Evolutionary conservation across 148 eudicot genomes (phyloP), one percentile per base, ranked within the genome.

Genomic region (Vaccinium corymbosum): DNA sequence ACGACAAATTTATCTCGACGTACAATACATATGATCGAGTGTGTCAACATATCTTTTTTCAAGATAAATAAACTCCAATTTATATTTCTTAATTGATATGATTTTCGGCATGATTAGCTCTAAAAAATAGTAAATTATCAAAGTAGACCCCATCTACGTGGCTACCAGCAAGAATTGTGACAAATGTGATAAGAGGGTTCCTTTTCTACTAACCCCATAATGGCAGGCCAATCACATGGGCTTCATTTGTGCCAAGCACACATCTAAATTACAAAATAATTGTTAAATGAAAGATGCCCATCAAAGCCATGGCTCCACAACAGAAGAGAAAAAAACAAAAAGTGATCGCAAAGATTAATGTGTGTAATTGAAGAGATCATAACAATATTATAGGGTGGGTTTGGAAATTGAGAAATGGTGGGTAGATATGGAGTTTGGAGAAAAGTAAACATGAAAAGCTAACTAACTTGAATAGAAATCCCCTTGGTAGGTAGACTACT

Each of bases 291-390:
- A 55, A 81, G 52, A 76, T 77, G 77, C 73, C 48, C 81, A 81
- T 78, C 84, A 61, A 74, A 79, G 49, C 79, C 27, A 56, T 81
- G 74, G 19, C 83, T 80, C 82, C 85, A 79, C 46, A 79, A 2
- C 20, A 78, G 32, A 56, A 17, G 10, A 16, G 8, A 56, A 52
- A 22, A 27, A 19, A 25, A 27, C 13, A 51, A 52, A 53, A 87
- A 81, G 88, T 17, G 16, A 82, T 52, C 8, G 55, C 8, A 62
- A 82, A 50, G 83, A 64, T 87, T 84, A 84, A 86, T 86, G 84
- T 91, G 86, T 85, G 88, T 79, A 90, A 89, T 78, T 85, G 85
- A 89, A 88, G 90, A 81, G 87, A 89, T 92, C 84, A 90, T 90
- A 84, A 89, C 89, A 85, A 76, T 32, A 87, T 79, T n/a, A 90